phyloP scores from a whole-genome alignment of 1,139 yeast genomes.

The Blastobotrys petasosporus region DNA sequence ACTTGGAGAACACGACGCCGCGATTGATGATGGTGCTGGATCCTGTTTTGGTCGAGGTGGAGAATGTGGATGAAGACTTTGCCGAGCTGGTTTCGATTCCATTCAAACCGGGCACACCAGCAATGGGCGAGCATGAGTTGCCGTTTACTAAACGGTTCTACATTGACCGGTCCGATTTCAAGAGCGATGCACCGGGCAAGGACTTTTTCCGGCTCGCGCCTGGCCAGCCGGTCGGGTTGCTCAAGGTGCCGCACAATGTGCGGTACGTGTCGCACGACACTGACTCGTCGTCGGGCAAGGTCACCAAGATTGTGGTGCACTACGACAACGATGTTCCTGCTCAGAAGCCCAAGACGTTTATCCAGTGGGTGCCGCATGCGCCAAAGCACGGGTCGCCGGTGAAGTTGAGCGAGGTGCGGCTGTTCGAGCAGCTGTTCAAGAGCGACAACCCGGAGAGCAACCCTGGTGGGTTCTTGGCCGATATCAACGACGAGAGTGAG shows the following conservation, averaged over 20 bases:
- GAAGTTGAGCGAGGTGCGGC: constrained; percentile 66
- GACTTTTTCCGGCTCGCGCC: constrained; percentile 88
- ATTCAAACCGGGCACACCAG: constrained; percentile 76
- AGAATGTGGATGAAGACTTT: constrained; percentile 71
- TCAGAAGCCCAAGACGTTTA: constrained; percentile 84
- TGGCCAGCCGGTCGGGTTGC: constrained; percentile 90
- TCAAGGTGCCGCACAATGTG: constrained; percentile 83
- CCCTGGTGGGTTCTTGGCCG: constrained; percentile 83
- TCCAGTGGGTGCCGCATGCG: constrained; percentile 91
- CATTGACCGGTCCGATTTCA: constrained; percentile 83
- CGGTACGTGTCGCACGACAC: constrained; percentile 64
- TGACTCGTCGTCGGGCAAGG: constrained; percentile 51
- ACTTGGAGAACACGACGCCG: constrained; percentile 86
- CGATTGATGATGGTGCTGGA: constrained; percentile 89
- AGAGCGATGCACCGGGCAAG: constrained; percentile 43
- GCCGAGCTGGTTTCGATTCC: constrained; percentile 72
- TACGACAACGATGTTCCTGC: constrained; percentile 63
- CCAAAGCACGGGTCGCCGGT: constrained; percentile 57
- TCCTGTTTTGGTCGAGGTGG: constrained; percentile 78
- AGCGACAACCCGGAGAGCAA: constrained; percentile 87
- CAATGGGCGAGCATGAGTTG: constrained; percentile 69
- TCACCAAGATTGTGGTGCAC: constrained; percentile 67
- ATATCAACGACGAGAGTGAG: constrained; percentile 77
- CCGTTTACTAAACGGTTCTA: constrained; percentile 72
- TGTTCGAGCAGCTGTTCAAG: constrained; percentile 81